Conservation (phyloP, 1,284 basidiomycete genomes). For the Fomes fomentarius region DNA sequence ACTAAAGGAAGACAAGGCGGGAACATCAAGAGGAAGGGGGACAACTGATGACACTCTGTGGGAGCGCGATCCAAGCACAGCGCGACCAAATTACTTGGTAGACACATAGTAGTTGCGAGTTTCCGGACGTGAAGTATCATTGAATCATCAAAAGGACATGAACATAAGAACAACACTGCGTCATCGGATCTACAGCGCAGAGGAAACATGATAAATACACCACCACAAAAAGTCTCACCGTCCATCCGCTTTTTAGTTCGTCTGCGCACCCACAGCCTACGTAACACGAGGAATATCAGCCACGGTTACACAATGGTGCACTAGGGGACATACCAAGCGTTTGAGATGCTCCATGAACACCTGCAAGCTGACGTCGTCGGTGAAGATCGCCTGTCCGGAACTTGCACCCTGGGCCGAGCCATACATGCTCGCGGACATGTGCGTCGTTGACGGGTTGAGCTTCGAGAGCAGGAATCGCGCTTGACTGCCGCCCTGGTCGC, state of each 20-base stretch:
- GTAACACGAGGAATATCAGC: slow-evolving; percentile 9
- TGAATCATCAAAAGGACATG: background rate
- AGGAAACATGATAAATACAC: slow-evolving; percentile 13
- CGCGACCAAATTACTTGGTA: no score
- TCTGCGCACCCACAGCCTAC: slow-evolving; percentile 74
- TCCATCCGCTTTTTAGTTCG: slow-evolving; percentile 45
- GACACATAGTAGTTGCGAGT: no score
- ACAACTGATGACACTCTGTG: no score
- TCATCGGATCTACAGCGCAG: background rate
- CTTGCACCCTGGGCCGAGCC: slow-evolving; percentile 67
- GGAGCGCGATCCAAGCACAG: no score
- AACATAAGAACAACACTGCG: background rate
- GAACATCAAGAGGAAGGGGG: no score
- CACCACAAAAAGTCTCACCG: slow-evolving; percentile 1
- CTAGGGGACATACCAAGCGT: slow-evolving; percentile 63
- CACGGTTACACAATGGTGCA: background rate
- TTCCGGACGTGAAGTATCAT: no score
- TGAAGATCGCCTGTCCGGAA: slow-evolving; percentile 93
- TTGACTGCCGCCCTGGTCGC: slow-evolving; percentile 97
- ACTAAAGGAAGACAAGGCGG: no score
- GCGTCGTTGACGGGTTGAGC: slow-evolving; percentile 97
- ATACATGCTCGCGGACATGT: slow-evolving; percentile 91
- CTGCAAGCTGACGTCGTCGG: slow-evolving; percentile 97
- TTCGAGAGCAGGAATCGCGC: slow-evolving; percentile 97
- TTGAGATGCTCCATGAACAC: slow-evolving; percentile 97